Base-by-base conservation (phyloP, 306 rosid species). In the Herpetospermum pedunculosum region DNA sequence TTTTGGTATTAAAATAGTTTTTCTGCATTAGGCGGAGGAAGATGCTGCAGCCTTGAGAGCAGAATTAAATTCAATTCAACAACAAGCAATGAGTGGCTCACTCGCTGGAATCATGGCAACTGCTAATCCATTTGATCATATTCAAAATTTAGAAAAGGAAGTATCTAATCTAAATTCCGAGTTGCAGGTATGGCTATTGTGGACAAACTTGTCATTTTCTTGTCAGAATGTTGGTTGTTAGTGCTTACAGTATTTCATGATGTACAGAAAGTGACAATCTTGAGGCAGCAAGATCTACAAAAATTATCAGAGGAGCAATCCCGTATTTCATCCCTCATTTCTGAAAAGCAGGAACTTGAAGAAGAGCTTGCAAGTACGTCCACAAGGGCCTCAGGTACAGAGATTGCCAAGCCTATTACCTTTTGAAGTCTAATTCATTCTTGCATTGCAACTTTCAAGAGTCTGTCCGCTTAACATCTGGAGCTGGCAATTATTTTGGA, bases 11-110 rank as follows among this genome's bases (percentile, higher is more conserved):
- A 79, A 80, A 64, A 72, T 72, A 67, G 12, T 77, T 84, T 64
- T 78, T 72, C 82, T 87, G 79, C 76, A 77, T 37, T 81, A 94
- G 98, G 98, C 97, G 18, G 98, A 94, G 88, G 98, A 94, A 85
- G 96, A 94, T 84, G 96, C 98, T 41, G 95, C 96, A 40, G 76
- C 97, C 43, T 76, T 91, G 87, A 89, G 97, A 82, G 96, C 97
- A 10, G 98, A 94, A 63, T 81, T 94, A 78, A 91, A 91, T 79
- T 85, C 77, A 79, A 80, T 89, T 67, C 98, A 94, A 80, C 90
- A 89, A 80, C 98, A 94, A 81, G 81, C 97, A 52, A 83, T 85
- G 95, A 85, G 73, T 46, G 85, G 84, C 77, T 75, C 92, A 16
- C 78, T 83, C 55, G 80, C 86, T 18, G 70, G 88, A 75, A 77